Evolutionary conservation across 768 basidiomycete genomes (phyloP), one percentile per base, ranked within the genome.

Genomic region (Hortiboletus flavorubellus): DNA sequence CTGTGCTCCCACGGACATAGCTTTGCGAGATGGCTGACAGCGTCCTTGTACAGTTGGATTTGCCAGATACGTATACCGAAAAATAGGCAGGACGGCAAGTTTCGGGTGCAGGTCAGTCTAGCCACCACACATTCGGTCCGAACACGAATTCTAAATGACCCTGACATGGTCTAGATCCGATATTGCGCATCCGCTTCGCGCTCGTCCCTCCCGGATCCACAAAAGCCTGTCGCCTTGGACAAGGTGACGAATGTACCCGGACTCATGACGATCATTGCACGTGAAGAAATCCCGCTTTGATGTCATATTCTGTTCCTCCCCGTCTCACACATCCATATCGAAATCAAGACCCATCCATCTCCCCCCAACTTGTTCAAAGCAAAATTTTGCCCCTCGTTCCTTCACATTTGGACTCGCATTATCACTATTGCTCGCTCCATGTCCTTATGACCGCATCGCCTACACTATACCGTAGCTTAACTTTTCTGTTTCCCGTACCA

Each of bases 191-290:
- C 71, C 4, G 84, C 85, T 5, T 80, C 83, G 3, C 80, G 77
- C 48, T 82, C 84, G 3, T 64, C 70, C 8, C 60, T 60, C 3
- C 69, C 74, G 3, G 86, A 91, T 67, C 82, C 87, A 14, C 78
- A 78, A 61, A 76, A 74, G 26, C 87, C 87, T 2, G 80, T 89
- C 26, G 81, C 81, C 1, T 66, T 89, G 45, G 81, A 86, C 54
- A 77, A 80, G 55, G 82, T 79, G 46, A 78, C 73, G 59, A 78
- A 80, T 58, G 77, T 91, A 7, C 84, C 85, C 2, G 89, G 89
- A 9, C 76, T 89, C 31, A 91, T 91, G 89, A 89, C 86, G 38
- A 80, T 90, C 65, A 26, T 85, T 47, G 73, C 72, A 45, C 76
- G 84, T 46, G 74, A 70, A 58, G 71, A 64, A 53, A 43, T 64